Percentiles rank a stretch among this genome's conserved stretches.
Evolutionary conservation across 331 rosid genomes (phyloP).

Genomic region (Quercus tomentella): DNA sequence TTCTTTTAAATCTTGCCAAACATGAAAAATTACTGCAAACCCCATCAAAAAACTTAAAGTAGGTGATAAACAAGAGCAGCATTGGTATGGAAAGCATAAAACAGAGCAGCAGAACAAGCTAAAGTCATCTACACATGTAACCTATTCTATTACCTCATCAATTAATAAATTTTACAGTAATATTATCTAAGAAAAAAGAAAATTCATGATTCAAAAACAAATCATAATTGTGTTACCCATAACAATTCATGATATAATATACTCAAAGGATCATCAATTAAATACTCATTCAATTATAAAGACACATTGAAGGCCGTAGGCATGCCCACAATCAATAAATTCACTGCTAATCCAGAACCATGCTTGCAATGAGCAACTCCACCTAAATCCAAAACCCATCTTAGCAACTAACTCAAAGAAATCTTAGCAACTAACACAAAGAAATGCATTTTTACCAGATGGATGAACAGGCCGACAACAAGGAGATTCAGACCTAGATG

Average conservation of each 20-base stretch:
- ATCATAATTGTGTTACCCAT: background rate
- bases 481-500: background rate
- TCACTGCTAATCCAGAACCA: background rate
- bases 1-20: background rate
- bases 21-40: too few relatives aligned
- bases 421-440: background rate
- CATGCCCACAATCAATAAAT: background rate
- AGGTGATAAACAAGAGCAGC: background rate
- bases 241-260: background rate
- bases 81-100: background rate
- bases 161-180: background rate
- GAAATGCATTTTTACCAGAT: background rate
- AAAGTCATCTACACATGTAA: background rate
- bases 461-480: background rate
- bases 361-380: background rate
- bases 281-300: background rate
- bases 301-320: background rate
- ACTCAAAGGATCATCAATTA: background rate
- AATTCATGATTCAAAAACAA: background rate
- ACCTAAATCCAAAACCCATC: background rate
- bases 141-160: background rate
- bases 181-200: background rate
- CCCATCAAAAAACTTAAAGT: background rate
- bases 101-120: background rate
- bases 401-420: background rate